Conservation (phyloP, 495 filamentous ascomycete species). For the Cetradonia linearis region DNA sequence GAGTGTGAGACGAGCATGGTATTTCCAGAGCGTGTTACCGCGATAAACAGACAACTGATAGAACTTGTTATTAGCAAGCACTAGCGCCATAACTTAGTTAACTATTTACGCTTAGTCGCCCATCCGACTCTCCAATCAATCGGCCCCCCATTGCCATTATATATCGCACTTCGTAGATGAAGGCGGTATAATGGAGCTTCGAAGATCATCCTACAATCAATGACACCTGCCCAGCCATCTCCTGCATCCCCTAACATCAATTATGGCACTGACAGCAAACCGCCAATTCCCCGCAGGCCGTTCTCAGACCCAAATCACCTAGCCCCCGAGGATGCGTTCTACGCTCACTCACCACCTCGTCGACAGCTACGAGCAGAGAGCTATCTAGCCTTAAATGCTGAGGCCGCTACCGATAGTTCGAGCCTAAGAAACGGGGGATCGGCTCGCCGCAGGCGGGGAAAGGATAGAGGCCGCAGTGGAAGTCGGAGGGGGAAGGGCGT, state of each 20-base stretch:
- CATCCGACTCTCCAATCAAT: not conserved
- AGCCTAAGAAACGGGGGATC: slow-evolving; percentile 26
- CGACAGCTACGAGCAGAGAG: slow-evolving; percentile 36
- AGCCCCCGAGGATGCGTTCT: slow-evolving; percentile 76
- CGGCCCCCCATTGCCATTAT: not conserved
- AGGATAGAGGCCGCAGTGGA: slow-evolving; percentile 43
- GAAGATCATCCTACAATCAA: slow-evolving; percentile 5
- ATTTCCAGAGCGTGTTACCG: too few relatives aligned
- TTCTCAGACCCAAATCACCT: slow-evolving; percentile 51
- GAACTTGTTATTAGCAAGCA: too few relatives aligned
- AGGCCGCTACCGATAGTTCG: slow-evolving; percentile 29
- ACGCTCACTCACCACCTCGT: slow-evolving; percentile 46
- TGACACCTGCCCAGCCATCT: slow-evolving; percentile 19
- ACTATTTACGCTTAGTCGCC: too few relatives aligned
- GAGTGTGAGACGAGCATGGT: too few relatives aligned
- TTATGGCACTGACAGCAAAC: slow-evolving; percentile 14
- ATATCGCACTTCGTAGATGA: too few relatives aligned
- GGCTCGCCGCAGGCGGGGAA: slow-evolving; percentile 36
- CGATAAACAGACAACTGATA: too few relatives aligned
- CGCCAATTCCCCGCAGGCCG: slow-evolving; percentile 32
- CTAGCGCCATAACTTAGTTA: too few relatives aligned
- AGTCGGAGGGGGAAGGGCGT: slow-evolving; percentile 55
- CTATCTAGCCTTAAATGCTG: slow-evolving; percentile 13
- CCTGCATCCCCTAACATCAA: slow-evolving; percentile 15
- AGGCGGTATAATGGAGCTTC: slow-evolving; percentile 14